Evolutionary conservation across 805 yeast genomes (phyloP).

Genomic region (Monosporozyma yasuniensis): DNA sequence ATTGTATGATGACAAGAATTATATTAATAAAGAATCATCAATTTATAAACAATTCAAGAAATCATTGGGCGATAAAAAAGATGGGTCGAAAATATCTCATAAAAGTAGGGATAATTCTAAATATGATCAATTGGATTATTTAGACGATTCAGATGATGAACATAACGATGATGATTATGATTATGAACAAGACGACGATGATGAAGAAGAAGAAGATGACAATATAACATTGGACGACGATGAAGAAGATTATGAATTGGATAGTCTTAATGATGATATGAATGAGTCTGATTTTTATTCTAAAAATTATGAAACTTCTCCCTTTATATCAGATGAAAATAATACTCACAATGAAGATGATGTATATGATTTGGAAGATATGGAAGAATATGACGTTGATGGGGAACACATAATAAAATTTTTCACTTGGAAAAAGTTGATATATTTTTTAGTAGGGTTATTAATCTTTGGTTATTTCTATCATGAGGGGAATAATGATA

Average conservation of each 20-base stretch:
- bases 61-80: background rate
- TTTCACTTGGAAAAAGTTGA: background rate
- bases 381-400: conserved; percentile 1
- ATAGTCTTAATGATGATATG: conserved; percentile 8
- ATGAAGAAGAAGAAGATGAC: conserved; percentile 12
- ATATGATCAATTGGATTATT: conserved; percentile 9
- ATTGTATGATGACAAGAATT: background rate
- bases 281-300: conserved; percentile 8
- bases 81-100: conserved; percentile 1
- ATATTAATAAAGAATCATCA: background rate
- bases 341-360: conserved; percentile 6
- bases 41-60: background rate
- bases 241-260: conserved; percentile 4
- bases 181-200: conserved; percentile 8
- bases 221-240: conserved; percentile 10
- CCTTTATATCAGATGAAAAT: background rate
- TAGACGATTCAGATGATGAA: conserved; percentile 6
- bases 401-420: background rate
- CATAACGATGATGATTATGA: conserved; percentile 7
- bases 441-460: background rate
- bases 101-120: conserved; percentile 5
- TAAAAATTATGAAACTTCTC: background rate
- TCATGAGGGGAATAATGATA: background rate
- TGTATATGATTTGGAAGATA: conserved; percentile 8
- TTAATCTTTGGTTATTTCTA: background rate